These are phyloP conservation scores for Solanum appendiculatum DNA, from an alignment of 257 asterid species.

Conservation along the genomic window DNA sequence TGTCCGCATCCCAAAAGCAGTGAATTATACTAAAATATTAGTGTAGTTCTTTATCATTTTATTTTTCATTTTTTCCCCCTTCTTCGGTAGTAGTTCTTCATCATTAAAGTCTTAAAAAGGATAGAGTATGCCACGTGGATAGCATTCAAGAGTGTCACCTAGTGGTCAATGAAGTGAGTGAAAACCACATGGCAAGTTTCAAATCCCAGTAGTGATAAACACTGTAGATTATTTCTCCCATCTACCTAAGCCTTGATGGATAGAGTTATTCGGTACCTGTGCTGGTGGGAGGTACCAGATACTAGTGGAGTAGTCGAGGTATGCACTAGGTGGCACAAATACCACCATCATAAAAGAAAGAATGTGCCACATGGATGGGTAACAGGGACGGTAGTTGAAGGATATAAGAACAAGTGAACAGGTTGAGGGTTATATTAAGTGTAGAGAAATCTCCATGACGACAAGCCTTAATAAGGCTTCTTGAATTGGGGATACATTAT, in stretches of 20 bases:
- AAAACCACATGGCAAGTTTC: background rate
- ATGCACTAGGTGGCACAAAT: background rate
- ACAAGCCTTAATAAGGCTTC: background rate
- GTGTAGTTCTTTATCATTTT: background rate
- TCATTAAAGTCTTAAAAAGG: background rate
- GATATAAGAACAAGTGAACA: background rate
- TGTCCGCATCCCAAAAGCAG: background rate
- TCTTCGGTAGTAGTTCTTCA: background rate
- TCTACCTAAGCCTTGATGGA: background rate
- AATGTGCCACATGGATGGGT: background rate
- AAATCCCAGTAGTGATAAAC: background rate
- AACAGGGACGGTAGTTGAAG: background rate
- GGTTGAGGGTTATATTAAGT: background rate
- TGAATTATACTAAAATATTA: background rate
- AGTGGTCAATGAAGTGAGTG: background rate
- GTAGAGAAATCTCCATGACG: background rate
- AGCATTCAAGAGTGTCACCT: background rate
- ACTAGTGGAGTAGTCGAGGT: background rate
- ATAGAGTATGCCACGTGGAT: background rate
- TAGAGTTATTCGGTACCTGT: background rate
- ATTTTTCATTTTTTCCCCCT: background rate
- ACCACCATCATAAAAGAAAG: background rate
- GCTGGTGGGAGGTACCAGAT: background rate
- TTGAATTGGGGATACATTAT: background rate
- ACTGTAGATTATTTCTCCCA: background rate